phyloP scores from a whole-genome alignment of 352 stramenopile species.

The Phytopythium kandeliae region DNA sequence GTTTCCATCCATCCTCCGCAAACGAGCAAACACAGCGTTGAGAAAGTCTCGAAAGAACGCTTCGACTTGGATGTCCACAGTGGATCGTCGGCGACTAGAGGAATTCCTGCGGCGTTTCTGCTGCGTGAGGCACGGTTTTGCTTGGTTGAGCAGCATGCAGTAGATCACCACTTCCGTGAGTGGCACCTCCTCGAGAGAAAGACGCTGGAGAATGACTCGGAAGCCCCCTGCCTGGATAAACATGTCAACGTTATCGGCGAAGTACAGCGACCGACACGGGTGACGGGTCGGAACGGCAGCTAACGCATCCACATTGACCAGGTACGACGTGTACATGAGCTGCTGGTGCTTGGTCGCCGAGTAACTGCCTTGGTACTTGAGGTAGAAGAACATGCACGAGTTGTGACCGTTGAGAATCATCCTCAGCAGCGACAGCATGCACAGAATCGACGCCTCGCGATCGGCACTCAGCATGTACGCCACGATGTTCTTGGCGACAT shows the following conservation, averaged over 20 bases:
- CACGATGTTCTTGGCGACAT: slow-evolving; percentile 72
- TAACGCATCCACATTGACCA: slow-evolving; percentile 56
- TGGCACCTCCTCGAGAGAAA: slow-evolving; percentile 33
- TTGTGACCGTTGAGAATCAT: slow-evolving; percentile 77
- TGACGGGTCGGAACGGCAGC: slow-evolving; percentile 49
- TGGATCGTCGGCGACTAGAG: slow-evolving; percentile 24
- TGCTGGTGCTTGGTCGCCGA: slow-evolving; percentile 50
- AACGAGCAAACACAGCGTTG: slow-evolving; percentile 55
- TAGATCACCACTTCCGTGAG: slow-evolving; percentile 66
- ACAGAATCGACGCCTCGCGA: slow-evolving; percentile 22
- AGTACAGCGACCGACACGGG: slow-evolving; percentile 75
- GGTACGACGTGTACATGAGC: slow-evolving; percentile 70
- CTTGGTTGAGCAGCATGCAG: slow-evolving; percentile 56
- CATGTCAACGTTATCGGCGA: slow-evolving; percentile 76
- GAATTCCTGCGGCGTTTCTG: slow-evolving; percentile 52
- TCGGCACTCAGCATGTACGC: slow-evolving; percentile 55
- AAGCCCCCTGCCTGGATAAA: slow-evolving; percentile 83
- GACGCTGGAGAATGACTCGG: slow-evolving; percentile 59
- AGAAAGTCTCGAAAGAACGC: slow-evolving; percentile 82
- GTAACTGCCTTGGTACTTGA: slow-evolving; percentile 71
- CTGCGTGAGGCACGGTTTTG: slow-evolving; percentile 66
- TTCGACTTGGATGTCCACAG: slow-evolving; percentile 42
- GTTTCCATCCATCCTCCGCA: slow-evolving; percentile 58
- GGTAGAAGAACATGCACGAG: slow-evolving; percentile 80
- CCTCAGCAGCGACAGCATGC: slow-evolving; percentile 60